Evolutionary conservation across 106 monocot species (phyloP).

Genomic region (Acanthochlamys bracteata): DNA sequence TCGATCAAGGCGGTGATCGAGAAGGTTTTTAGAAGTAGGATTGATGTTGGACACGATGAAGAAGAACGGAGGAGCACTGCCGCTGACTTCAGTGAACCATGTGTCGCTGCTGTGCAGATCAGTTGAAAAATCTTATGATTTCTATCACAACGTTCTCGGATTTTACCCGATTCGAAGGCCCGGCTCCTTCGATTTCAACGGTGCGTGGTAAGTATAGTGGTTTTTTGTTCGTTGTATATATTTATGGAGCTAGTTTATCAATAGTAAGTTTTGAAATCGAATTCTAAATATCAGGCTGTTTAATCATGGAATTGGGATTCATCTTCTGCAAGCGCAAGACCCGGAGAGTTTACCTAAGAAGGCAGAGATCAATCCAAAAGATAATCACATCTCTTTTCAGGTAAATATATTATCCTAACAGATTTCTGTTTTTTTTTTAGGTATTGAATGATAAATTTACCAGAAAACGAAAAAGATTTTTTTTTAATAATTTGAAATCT

Average conservation of each 20-base stretch:
- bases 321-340: conserved; percentile 59
- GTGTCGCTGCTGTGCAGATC: conserved; percentile 73
- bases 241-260: no score
- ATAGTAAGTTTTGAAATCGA: neutral
- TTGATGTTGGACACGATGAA: neutral
- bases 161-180: conserved; percentile 74
- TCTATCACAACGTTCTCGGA: conserved; percentile 81
- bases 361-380: conserved; percentile 69
- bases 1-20: no score
- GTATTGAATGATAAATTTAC: no score
- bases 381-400: conserved; percentile 91
- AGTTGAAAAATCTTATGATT: conserved; percentile 48
- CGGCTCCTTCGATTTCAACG: conserved; percentile 71
- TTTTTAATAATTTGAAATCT: no score
- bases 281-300: conserved; percentile 49
- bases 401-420: conserved; percentile 12
- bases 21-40: neutral
- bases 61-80: conserved; percentile 20
- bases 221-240: no score
- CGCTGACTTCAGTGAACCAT: conserved; percentile 75
- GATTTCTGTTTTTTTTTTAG: neutral
- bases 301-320: conserved; percentile 89
- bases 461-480: no score
- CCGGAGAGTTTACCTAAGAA: conserved; percentile 40
- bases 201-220: conserved; percentile 79